Evolutionary conservation across 2,329 filamentous ascomycete species (phyloP), one percentile per base, ranked within the genome.

Genomic region (Arthrobotrys entomopaga): DNA sequence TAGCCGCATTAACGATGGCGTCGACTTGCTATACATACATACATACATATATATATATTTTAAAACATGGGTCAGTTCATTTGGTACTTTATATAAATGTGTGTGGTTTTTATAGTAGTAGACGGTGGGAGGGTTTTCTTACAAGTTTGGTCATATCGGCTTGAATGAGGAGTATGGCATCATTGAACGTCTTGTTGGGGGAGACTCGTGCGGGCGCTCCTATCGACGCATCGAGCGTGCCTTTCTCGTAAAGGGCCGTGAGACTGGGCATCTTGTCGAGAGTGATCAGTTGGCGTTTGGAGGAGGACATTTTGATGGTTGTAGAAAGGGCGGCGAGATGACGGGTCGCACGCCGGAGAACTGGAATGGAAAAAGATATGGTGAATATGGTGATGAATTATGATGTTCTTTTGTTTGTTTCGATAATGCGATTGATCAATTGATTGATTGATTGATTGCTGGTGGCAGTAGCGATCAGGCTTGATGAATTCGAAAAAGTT

Each of bases 1-100:
- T 98, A 50, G 95, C 94, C 0, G 95, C 94, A 81, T 98, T 98
- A 81, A 98, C 93, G 50, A 73, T 73, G 40, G 61, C 69, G 24
- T 66, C 69, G 56, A 40, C 49, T 54, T 53, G 8, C 59, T 64
- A 38, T 42, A 1, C 10, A 15, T 56, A 43, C 46, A 16, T 1
- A 26, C 20, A 57, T 20, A 6, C 4, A 34, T 56, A 13, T 34
- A 56, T 34, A 3, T 56, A 56, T 16, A 7, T 5, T 3, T 48
- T 22, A n/a, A 43, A 24, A 48, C 38, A 24, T 40, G 8, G n/a
- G n/a, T n/a, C n/a, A n/a, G n/a, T n/a, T n/a, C n/a, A n/a, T n/a
- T n/a, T n/a, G n/a, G n/a, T n/a, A n/a, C n/a, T n/a, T n/a, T n/a
- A n/a, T n/a, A n/a, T n/a, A n/a, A n/a, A n/a, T n/a, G n/a, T n/a